Conservation (phyloP, 345 rosid species). For the Acer saccharum region DNA sequence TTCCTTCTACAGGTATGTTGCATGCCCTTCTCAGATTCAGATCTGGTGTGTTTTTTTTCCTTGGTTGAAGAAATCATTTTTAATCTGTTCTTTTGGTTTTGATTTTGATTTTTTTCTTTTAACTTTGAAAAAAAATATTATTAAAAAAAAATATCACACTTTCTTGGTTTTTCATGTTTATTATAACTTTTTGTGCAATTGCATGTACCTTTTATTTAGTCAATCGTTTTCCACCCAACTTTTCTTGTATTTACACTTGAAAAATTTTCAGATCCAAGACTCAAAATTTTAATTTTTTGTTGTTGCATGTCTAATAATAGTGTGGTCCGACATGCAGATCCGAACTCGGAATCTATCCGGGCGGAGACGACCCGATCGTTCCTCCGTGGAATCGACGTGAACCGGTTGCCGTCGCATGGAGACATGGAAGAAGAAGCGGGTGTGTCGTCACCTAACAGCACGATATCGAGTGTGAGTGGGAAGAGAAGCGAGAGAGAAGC, state of each 20-base stretch:
- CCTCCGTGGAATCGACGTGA: slow-evolving; percentile 86
- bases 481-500: slow-evolving; percentile 88
- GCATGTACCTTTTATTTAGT: background rate
- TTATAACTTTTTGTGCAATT: background rate
- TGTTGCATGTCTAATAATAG: background rate
- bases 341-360: slow-evolving; percentile 50
- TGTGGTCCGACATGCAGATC: slow-evolving; percentile 63
- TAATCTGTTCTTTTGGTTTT: background rate
- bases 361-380: slow-evolving; percentile 56
- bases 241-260: slow-evolving; percentile 10
- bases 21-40: slow-evolving; percentile 10
- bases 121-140: background rate
- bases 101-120: background rate
- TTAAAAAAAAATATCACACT: background rate
- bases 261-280: slow-evolving; percentile 3
- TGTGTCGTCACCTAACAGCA: slow-evolving; percentile 92
- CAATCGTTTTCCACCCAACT: slow-evolving; percentile 19
- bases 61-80: background rate
- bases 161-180: background rate
- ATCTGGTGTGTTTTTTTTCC: slow-evolving; percentile 16
- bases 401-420: slow-evolving; percentile 65
- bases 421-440: slow-evolving; percentile 86
- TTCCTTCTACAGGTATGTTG: slow-evolving; percentile 50
- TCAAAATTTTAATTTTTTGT: background rate
- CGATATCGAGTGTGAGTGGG: slow-evolving; percentile 86